A percentile compares a stretch with the other conserved stretches of the same genome.
Conservation (phyloP, 441 rosid genomes). For the Euphorbia corollata region DNA sequence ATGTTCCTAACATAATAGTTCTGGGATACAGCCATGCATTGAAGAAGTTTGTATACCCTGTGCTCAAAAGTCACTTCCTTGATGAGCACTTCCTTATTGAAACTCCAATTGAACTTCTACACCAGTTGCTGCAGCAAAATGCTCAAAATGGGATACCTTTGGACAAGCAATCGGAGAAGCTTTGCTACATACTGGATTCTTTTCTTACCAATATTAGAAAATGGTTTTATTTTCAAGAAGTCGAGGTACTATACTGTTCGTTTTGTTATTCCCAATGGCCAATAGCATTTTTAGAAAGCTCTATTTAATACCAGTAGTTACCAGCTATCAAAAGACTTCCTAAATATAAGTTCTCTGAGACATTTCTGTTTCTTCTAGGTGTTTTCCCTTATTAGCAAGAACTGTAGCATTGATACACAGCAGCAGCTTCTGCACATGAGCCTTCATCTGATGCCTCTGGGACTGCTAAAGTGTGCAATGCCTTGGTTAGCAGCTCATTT, state of each 20-base stretch:
- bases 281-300: background rate
- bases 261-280: conserved; percentile 10
- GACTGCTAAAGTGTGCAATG: conserved; percentile 55
- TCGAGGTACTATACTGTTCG: conserved; percentile 37
- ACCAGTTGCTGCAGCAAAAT: conserved; percentile 35
- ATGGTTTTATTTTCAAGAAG: conserved; percentile 43
- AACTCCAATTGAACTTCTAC: conserved; percentile 40
- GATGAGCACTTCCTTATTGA: conserved; percentile 29
- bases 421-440: conserved; percentile 50
- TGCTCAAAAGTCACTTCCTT: conserved; percentile 27
- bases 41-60: conserved; percentile 50
- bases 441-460: conserved; percentile 66
- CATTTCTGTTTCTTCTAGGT: conserved; percentile 35
- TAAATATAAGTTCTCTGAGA: conserved; percentile 16
- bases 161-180: conserved; percentile 34
- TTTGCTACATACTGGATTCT: conserved; percentile 41
- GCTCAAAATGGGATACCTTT: conserved; percentile 24
- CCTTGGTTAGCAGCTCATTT: conserved; percentile 65
- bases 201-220: conserved; percentile 32
- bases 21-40: conserved; percentile 50
- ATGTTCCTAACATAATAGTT: conserved; percentile 8
- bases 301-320: background rate
- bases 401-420: conserved; percentile 49
- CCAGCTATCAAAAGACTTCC: conserved; percentile 7
- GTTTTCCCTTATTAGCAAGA: conserved; percentile 43